Percentiles rank a stretch among this genome's conserved stretches.
Evolutionary conservation across 2,329 filamentous ascomycete genomes (phyloP).

Genomic region (Botrytis porri): DNA sequence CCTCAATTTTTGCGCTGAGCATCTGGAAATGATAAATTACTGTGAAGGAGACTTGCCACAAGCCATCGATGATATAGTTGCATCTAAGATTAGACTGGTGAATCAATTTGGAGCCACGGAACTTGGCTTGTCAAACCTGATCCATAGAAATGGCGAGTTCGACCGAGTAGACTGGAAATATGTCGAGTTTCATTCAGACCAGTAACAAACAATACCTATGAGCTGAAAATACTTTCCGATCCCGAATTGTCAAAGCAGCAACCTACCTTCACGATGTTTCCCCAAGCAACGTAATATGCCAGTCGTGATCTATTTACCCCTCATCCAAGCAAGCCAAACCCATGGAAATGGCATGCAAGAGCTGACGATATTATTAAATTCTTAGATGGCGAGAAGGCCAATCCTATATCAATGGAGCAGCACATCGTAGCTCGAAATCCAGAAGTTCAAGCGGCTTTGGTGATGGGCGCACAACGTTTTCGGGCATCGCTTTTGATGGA

Average conservation of each 20-base stretch:
- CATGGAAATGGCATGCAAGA: slow-evolving; percentile 41
- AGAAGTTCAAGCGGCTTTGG: neutral
- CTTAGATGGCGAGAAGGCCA: slow-evolving; percentile 45
- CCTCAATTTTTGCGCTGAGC: neutral
- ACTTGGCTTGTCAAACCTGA: neutral
- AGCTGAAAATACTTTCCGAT: neutral
- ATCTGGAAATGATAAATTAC: slow-evolving; percentile 6
- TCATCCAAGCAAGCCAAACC: slow-evolving; percentile 37
- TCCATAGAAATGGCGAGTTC: neutral
- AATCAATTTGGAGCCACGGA: slow-evolving; percentile 7
- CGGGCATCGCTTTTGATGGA: neutral
- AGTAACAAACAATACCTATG: neutral
- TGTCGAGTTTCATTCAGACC: neutral
- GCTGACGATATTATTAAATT: slow-evolving; percentile 44
- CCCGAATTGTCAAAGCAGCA: neutral
- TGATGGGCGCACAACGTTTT: neutral
- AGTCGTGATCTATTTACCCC: slow-evolving; percentile 26
- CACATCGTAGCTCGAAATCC: neutral
- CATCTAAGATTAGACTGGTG: neutral
- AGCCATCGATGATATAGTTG: slow-evolving; percentile 5
- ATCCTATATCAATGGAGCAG: slow-evolving; percentile 36
- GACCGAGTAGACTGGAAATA: neutral
- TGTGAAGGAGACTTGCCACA: slow-evolving; percentile 17
- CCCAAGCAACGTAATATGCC: neutral
- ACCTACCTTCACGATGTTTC: neutral